Percentiles rank a stretch among this genome's conserved stretches.
phyloP scores from a whole-genome alignment of 2,329 filamentous ascomycete species.

The Hypocreales sp. region DNA sequence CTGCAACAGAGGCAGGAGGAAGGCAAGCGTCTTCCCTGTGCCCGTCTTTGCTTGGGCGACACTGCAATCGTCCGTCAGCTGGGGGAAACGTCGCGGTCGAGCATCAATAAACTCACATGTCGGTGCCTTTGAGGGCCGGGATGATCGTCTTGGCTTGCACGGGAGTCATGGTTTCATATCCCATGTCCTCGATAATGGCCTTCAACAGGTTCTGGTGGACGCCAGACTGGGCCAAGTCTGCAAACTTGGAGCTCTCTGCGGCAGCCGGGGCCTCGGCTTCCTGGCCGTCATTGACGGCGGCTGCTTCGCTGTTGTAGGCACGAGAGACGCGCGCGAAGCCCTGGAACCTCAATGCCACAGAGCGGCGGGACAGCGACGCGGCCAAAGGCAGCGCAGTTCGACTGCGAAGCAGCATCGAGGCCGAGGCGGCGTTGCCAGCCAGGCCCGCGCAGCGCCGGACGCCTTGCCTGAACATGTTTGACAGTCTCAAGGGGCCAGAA shows the following conservation, averaged over 20 bases:
- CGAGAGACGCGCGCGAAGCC: conserved; percentile 10
- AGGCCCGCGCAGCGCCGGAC: conserved; percentile 22
- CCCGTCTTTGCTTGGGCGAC: conserved; percentile 93
- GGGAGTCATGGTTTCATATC: conserved; percentile 76
- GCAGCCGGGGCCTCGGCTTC: conserved; percentile 3
- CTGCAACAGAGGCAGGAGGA: conserved; percentile 75
- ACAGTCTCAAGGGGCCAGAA: neutral
- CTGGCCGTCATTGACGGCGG: conserved; percentile 10
- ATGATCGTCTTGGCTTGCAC: conserved; percentile 78
- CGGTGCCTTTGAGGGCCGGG: conserved; percentile 61
- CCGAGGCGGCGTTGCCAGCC: conserved; percentile 15
- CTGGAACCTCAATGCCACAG: conserved; percentile 7
- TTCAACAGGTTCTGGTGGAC: conserved; percentile 51
- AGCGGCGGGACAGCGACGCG: conserved; percentile 5
- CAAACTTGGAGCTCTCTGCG: conserved; percentile 23
- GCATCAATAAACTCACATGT: conserved; percentile 54
- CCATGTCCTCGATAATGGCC: conserved; percentile 57
- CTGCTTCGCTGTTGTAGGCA: conserved; percentile 24
- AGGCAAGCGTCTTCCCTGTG: conserved; percentile 91
- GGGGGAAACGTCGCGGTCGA: neutral
- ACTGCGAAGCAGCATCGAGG: conserved; percentile 13
- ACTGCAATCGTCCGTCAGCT: conserved; percentile 24
- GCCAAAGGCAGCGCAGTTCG: conserved; percentile 11
- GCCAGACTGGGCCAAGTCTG: conserved; percentile 25
- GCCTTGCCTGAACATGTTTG: conserved; percentile 20